Evolutionary conservation across 2,329 filamentous ascomycete species (phyloP).

Genomic region (Sporothrix humicola): DNA sequence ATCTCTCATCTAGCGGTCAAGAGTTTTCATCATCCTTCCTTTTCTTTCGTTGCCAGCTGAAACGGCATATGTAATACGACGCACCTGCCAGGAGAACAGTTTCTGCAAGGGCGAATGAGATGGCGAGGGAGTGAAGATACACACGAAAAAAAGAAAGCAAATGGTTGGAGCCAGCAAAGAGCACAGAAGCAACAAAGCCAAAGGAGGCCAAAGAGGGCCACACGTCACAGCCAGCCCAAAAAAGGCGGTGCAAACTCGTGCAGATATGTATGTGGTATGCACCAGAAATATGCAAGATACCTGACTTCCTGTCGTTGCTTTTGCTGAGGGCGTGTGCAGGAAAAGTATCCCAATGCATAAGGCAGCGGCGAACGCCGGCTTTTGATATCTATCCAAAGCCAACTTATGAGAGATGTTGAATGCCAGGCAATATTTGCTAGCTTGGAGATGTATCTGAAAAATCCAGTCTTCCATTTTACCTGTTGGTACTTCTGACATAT

Average conservation of each 20-base stretch:
- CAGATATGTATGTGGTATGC: no score
- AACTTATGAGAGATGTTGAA: background rate
- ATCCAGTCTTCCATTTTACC: no score
- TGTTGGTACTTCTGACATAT: background rate
- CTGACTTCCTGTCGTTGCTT: no score
- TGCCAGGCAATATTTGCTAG: no score
- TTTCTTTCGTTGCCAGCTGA: background rate
- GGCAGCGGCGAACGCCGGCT: background rate
- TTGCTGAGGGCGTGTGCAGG: background rate
- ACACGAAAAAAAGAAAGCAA: background rate
- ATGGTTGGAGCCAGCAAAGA: conserved; percentile 2
- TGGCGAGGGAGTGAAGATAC: background rate
- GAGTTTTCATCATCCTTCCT: background rate
- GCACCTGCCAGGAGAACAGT: background rate
- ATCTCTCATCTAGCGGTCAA: conserved; percentile 13
- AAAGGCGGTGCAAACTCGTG: background rate
- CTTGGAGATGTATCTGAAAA: no score
- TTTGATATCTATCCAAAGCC: background rate
- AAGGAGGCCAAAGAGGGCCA: background rate
- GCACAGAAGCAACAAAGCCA: background rate
- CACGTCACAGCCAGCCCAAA: background rate
- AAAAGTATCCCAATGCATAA: background rate
- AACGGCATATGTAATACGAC: conserved; percentile 16
- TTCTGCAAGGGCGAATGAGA: conserved; percentile 4
- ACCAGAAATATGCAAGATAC: background rate